Evolutionary conservation across 2,329 filamentous ascomycete genomes (phyloP).

Genomic region (Ophiostoma ips): DNA sequence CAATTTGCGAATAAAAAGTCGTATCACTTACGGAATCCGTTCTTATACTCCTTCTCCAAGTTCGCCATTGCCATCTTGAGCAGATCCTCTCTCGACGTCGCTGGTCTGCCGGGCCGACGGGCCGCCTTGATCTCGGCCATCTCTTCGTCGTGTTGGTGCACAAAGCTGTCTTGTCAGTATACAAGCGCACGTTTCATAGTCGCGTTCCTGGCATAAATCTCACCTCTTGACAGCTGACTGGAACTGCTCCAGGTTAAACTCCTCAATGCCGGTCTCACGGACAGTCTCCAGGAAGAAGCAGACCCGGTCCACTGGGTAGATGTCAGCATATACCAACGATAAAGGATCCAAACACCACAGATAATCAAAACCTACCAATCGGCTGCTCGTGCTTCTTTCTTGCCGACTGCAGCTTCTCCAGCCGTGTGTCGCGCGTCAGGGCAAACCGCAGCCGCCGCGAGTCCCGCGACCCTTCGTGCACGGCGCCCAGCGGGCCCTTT

Average conservation of each 20-base stretch:
- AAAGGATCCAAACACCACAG: neutral
- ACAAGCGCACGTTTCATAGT: neutral
- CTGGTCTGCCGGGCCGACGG: conserved; percentile 64
- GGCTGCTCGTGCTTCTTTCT: conserved; percentile 62
- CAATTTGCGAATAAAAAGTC: neutral
- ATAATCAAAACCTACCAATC: conserved; percentile 15
- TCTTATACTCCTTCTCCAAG: conserved; percentile 67
- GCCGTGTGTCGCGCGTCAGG: conserved; percentile 64
- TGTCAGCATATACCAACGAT: neutral
- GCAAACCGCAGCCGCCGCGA: conserved; percentile 69
- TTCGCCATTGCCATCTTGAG: conserved; percentile 55
- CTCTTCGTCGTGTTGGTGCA: conserved; percentile 58
- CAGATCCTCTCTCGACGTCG: conserved; percentile 62
- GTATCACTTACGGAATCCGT: conserved; percentile 54
- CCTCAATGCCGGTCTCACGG: conserved; percentile 33
- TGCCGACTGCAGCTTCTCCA: conserved; percentile 56
- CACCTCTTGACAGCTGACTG: conserved; percentile 40
- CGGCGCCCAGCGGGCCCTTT: conserved; percentile 52
- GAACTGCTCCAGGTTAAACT: conserved; percentile 41
- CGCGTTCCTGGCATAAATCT: conserved; percentile 38
- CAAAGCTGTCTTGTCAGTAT: conserved; percentile 32
- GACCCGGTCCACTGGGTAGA: conserved; percentile 11
- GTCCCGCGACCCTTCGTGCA: conserved; percentile 84
- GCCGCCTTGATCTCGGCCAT: conserved; percentile 50
- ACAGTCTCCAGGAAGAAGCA: conserved; percentile 40